phyloP scores from a whole-genome alignment of 306 rosid species.

The Medicago ruthenica region DNA sequence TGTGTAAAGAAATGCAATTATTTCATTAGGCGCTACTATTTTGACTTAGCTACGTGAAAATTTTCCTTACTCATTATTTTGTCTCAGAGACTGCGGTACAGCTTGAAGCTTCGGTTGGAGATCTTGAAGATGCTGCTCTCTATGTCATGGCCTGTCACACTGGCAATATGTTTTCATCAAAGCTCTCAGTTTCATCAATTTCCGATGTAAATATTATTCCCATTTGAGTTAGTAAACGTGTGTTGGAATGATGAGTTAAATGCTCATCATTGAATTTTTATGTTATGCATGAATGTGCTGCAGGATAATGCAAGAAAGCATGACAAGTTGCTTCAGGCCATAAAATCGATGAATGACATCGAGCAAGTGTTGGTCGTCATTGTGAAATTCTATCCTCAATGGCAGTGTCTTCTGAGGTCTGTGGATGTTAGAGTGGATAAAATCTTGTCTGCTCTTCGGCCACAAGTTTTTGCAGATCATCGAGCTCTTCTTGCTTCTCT shows the following conservation, averaged over 20 bases:
- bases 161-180: slow-evolving; percentile 56
- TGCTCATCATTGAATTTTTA: slow-evolving; percentile 26
- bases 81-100: slow-evolving; percentile 76
- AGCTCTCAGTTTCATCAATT: slow-evolving; percentile 50
- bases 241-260: slow-evolving; percentile 30
- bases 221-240: slow-evolving; percentile 24
- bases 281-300: slow-evolving; percentile 37
- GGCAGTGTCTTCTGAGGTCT: slow-evolving; percentile 63
- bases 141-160: slow-evolving; percentile 58
- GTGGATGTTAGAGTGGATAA: slow-evolving; percentile 73
- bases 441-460: slow-evolving; percentile 63
- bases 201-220: slow-evolving; percentile 47
- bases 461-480: slow-evolving; percentile 74
- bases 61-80: slow-evolving; percentile 48
- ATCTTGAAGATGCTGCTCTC: slow-evolving; percentile 84
- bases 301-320: slow-evolving; percentile 67
- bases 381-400: slow-evolving; percentile 54
- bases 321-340: slow-evolving; percentile 64
- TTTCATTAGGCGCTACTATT: slow-evolving; percentile 9
- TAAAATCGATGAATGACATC: slow-evolving; percentile 64
- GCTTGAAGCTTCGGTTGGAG: slow-evolving; percentile 84
- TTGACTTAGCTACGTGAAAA: slow-evolving; percentile 39
- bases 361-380: slow-evolving; percentile 54
- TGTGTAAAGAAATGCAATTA: not conserved
- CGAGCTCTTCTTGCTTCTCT: slow-evolving; percentile 73